A percentile compares a stretch with the other conserved stretches of the same genome.
These are phyloP conservation scores for Drechslerella stenobrocha DNA, from an alignment of 2,329 filamentous ascomycete species.

Conservation along the genomic window DNA sequence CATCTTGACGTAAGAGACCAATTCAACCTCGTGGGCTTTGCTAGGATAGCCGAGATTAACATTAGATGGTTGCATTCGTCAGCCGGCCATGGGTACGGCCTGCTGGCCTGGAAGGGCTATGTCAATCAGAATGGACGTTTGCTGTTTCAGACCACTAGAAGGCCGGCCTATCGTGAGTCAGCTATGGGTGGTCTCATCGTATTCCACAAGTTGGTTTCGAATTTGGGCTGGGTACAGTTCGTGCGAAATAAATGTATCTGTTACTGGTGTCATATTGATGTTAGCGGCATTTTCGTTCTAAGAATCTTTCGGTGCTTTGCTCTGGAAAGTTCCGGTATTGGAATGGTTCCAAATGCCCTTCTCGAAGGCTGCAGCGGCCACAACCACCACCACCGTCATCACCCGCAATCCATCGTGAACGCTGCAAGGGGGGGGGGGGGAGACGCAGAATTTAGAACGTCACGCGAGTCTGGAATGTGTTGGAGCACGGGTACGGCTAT, in stretches of 20 bases:
- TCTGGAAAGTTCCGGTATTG: slow-evolving; percentile 19
- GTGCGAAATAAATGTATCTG: no score
- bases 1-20: slow-evolving; percentile 40
- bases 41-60: slow-evolving; percentile 34
- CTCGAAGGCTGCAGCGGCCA: slow-evolving; percentile 5
- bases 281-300: neutral
- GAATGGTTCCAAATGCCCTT: slow-evolving; percentile 27
- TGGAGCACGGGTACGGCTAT: slow-evolving; percentile 23
- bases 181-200: no score
- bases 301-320: neutral
- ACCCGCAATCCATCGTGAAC: no score
- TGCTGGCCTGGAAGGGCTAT: slow-evolving; percentile 6
- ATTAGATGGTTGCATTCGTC: slow-evolving; percentile 38
- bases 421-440: neutral
- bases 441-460: slow-evolving; percentile 9
- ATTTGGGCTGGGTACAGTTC: no score
- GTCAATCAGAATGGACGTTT: neutral
- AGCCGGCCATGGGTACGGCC: slow-evolving; percentile 14
- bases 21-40: slow-evolving; percentile 16
- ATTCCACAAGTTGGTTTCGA: no score
- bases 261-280: no score
- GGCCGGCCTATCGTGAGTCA: neutral
- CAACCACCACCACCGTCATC: no score
- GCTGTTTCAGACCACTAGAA: neutral
- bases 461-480: slow-evolving; percentile 34